Conservation (phyloP, 306 rosid genomes). For the Corylus heterophylla region DNA sequence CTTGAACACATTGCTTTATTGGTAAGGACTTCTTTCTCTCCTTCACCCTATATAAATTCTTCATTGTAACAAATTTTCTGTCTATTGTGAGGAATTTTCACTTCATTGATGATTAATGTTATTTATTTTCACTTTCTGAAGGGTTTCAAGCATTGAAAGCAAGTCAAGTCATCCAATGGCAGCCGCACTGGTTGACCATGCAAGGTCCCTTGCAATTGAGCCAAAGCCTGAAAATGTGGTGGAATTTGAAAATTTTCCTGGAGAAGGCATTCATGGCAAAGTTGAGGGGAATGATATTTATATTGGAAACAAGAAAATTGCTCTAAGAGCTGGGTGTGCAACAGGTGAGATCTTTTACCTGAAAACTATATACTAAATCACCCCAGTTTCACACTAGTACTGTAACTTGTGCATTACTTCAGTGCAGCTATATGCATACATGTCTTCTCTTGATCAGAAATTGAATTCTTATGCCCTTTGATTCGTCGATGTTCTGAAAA, state of each 20-base stretch:
- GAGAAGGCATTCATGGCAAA: constrained; percentile 84
- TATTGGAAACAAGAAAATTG: constrained; percentile 73
- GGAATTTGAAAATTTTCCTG: constrained; percentile 75
- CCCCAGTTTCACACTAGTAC: too few species aligned
- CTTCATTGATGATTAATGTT: constrained; percentile 10
- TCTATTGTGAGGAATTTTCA: neutral
- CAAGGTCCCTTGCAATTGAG: constrained; percentile 67
- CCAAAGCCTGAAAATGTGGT: constrained; percentile 78
- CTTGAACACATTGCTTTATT: constrained; percentile 63
- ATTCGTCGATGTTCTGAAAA: too few species aligned
- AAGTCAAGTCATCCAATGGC: constrained; percentile 99
- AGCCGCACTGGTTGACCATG: constrained; percentile 70
- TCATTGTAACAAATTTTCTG: neutral
- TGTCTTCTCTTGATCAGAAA: too few species aligned
- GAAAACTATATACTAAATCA: neutral
- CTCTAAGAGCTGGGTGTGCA: constrained; percentile 59
- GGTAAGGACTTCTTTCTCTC: constrained; percentile 45
- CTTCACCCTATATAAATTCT: neutral
- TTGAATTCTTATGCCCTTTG: too few species aligned
- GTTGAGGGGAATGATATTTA: constrained; percentile 65
- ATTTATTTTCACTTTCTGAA: constrained; percentile 31
- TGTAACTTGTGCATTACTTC: too few species aligned
- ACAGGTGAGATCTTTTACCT: constrained; percentile 46
- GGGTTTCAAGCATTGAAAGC: constrained; percentile 95
- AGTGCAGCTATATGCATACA: neutral